A percentile compares a stretch with the other conserved stretches of the same genome.
phyloP scores from a whole-genome alignment of 148 eudicot genomes.

The Vaccinium vitisidaea region DNA sequence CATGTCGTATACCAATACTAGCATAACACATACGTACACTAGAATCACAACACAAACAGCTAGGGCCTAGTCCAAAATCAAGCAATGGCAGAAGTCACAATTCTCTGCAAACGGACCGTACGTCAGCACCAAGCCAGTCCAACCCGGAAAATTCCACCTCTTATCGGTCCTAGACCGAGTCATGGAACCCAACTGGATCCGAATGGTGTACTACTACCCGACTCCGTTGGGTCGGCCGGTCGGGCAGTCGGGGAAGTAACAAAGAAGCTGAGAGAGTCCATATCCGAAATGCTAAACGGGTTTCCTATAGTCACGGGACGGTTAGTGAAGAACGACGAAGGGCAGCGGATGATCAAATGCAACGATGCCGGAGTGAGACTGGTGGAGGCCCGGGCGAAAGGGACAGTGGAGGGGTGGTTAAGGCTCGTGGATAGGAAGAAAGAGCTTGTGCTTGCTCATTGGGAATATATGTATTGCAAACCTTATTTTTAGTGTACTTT shows the following conservation, averaged over 20 bases:
- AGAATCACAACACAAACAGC: too few species aligned
- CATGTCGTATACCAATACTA: not conserved
- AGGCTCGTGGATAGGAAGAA: conserved; percentile 42
- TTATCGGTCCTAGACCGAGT: conserved; percentile 51
- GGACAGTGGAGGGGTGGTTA: conserved; percentile 64
- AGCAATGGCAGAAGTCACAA: conserved; percentile 34
- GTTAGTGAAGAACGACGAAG: conserved; percentile 33
- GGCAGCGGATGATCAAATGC: conserved; percentile 62
- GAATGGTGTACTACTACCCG: conserved; percentile 46
- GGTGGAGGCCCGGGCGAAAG: conserved; percentile 54
- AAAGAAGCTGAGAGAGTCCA: conserved; percentile 31
- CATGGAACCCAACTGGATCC: conserved; percentile 52
- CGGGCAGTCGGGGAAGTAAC: conserved; percentile 26
- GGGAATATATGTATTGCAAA: conserved; percentile 60
- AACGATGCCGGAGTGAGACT: conserved; percentile 72
- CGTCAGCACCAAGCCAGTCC: conserved; percentile 42
- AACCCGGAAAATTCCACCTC: conserved; percentile 34
- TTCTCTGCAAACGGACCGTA: conserved; percentile 42
- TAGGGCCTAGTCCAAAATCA: not conserved
- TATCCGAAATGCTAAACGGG: conserved; percentile 37
- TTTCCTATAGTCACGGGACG: conserved; percentile 51
- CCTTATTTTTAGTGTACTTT: conserved; percentile 63
- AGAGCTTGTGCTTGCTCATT: conserved; percentile 53
- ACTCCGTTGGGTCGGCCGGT: conserved; percentile 19
- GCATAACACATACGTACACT: too few species aligned